A percentile compares a stretch with the other conserved stretches of the same genome.
These are phyloP conservation scores for Xylaria sp. DNA, from an alignment of 2,329 filamentous ascomycete genomes.

Conservation along the genomic window DNA sequence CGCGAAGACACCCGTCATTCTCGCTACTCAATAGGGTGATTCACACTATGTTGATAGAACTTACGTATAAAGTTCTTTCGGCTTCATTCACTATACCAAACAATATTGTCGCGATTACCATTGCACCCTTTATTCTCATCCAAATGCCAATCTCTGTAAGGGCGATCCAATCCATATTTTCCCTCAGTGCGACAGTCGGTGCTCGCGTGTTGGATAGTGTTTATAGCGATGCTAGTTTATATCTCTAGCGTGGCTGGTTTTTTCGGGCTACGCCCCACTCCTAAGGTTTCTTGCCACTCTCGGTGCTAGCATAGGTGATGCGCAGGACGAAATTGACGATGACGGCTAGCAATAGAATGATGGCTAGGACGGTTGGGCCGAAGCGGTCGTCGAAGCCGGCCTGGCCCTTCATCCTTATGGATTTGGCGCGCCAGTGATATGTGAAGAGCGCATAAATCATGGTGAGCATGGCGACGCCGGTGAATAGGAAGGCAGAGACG, in stretches of 20 bases:
- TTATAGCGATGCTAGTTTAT: neutral
- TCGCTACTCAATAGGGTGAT: conserved; percentile 24
- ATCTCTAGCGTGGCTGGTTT: neutral
- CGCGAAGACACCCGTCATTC: conserved; percentile 34
- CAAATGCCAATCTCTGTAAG: neutral
- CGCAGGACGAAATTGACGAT: conserved; percentile 94
- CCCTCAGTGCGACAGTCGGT: neutral
- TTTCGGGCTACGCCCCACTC: conserved; percentile 2
- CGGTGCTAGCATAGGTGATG: conserved; percentile 62
- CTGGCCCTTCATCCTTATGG: conserved; percentile 89
- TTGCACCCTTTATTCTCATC: neutral
- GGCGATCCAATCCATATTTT: neutral
- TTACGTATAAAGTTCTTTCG: conserved; percentile 32
- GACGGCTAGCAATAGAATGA: conserved; percentile 88
- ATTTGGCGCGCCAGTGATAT: conserved; percentile 97
- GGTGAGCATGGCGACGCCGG: conserved; percentile 89
- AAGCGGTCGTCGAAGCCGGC: conserved; percentile 97
- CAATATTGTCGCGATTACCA: conserved; percentile 3
- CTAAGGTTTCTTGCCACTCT: conserved; percentile 51
- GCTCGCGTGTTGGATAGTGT: neutral
- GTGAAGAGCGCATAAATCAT: conserved; percentile 96
- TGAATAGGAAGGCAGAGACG: conserved; percentile 94
- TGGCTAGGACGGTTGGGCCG: conserved; percentile 88
- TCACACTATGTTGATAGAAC: conserved; percentile 31
- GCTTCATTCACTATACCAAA: conserved; percentile 4